A percentile compares a stretch with the other conserved stretches of the same genome.
phyloP scores from a whole-genome alignment of 177 flowering plant genomes.

The Vitis hybrid region DNA sequence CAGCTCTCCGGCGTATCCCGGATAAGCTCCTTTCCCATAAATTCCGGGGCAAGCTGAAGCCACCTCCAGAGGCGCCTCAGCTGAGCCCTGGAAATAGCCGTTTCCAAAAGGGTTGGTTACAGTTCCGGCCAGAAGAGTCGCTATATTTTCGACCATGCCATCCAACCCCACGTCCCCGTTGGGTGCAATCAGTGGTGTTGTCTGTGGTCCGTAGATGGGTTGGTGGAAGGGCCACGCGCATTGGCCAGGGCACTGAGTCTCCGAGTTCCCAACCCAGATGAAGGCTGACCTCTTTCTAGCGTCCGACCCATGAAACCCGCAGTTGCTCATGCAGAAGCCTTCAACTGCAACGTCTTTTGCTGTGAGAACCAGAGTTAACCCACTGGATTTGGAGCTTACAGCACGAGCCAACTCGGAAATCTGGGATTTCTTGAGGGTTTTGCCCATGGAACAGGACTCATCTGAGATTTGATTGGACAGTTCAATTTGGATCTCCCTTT shows the following conservation, averaged over 20 bases:
- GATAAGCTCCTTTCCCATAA: conserved; percentile 43
- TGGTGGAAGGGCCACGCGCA: conserved; percentile 18
- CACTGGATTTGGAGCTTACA: conserved; percentile 13
- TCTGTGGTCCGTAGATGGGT: conserved; percentile 45
- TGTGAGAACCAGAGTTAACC: conserved; percentile 35
- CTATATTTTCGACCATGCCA: conserved; percentile 42
- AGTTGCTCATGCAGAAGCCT: conserved; percentile 50
- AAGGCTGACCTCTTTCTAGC: conserved; percentile 13
- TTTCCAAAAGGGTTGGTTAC: conserved; percentile 40
- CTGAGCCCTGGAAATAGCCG: conserved; percentile 33
- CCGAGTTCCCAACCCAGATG: conserved; percentile 48
- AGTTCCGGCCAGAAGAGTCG: conserved; percentile 35
- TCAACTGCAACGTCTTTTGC: conserved; percentile 46
- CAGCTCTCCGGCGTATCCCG: conserved; percentile 40
- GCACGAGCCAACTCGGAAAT: conserved; percentile 29
- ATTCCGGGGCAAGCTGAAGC: conserved; percentile 38
- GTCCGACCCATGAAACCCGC: conserved; percentile 44
- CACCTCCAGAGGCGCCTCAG: conserved; percentile 31
- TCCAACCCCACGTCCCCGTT: conserved; percentile 40
- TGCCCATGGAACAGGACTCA: conserved; percentile 36
- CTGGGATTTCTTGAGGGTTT: conserved; percentile 27
- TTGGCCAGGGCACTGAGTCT: conserved; percentile 36
- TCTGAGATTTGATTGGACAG: conserved; percentile 30
- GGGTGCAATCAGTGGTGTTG: conserved; percentile 30
- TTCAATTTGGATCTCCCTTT: conserved; percentile 12